Percentiles rank a stretch among this genome's conserved stretches.
Evolutionary conservation across 805 yeast species (phyloP).

Genomic region (Barnettozyma sp.): DNA sequence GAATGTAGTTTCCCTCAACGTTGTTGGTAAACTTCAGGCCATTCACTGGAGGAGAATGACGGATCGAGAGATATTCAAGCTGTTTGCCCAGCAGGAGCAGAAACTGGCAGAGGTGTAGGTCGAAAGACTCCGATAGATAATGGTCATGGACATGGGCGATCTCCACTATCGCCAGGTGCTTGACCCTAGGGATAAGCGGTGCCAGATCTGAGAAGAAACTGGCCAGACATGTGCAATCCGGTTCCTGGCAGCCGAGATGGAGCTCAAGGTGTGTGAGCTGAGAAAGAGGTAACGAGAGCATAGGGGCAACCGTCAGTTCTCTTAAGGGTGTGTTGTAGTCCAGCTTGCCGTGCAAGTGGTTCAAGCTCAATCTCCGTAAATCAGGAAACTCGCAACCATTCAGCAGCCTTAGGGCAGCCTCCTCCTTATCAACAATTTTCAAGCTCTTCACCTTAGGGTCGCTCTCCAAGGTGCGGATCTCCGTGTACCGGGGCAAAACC

Average conservation of each 20-base stretch:
- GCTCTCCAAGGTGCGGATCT: background rate
- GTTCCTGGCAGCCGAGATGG: constrained; percentile 46
- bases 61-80: constrained; percentile 40
- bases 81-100: constrained; percentile 29
- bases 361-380: constrained; percentile 32
- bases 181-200: constrained; percentile 24
- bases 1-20: constrained; percentile 63
- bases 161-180: constrained; percentile 27
- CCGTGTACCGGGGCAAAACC: constrained; percentile 1
- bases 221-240: constrained; percentile 39
- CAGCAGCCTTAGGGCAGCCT: constrained; percentile 29
- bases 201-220: constrained; percentile 34
- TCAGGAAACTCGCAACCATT: constrained; percentile 11
- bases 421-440: constrained; percentile 28
- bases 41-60: constrained; percentile 51
- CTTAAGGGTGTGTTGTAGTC: constrained; percentile 33
- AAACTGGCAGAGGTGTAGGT: constrained; percentile 39
- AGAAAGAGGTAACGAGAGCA: constrained; percentile 30
- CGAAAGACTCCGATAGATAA: constrained; percentile 49
- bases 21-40: constrained; percentile 52
- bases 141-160: constrained; percentile 35
- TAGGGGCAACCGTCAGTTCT: constrained; percentile 25
- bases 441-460: constrained; percentile 12
- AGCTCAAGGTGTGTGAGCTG: constrained; percentile 41
- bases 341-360: constrained; percentile 40